Conservation (phyloP, 495 filamentous ascomycete species). For the Hypoxylon lienhwacheense region DNA sequence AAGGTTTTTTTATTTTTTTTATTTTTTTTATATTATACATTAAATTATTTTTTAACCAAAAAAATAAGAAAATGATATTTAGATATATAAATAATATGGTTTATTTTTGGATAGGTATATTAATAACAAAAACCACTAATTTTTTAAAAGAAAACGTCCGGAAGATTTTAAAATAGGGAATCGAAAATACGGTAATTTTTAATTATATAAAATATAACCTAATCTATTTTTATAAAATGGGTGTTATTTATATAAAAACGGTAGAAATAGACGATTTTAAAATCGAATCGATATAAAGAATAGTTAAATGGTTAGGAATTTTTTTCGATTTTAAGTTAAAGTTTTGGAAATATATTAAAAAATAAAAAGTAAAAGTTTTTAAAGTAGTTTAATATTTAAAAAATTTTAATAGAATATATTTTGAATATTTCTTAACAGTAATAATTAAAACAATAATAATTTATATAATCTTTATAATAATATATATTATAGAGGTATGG, state of each 20-base stretch:
- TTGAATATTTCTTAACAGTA: background rate
- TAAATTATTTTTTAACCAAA: background rate
- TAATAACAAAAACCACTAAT: background rate
- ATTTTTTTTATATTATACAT: background rate
- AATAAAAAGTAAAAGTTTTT: background rate
- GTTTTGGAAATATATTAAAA: background rate
- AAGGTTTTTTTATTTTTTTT: background rate
- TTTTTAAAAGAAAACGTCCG: background rate
- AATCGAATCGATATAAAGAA: background rate
- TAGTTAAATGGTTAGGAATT: background rate
- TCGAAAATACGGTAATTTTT: background rate
- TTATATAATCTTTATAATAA: background rate
- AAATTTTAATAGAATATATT: background rate
- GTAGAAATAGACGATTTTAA: background rate
- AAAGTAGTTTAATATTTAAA: no score
- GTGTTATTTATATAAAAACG: background rate
- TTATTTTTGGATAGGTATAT: background rate
- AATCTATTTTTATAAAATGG: background rate
- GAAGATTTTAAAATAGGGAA: background rate
- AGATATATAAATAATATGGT: background rate
- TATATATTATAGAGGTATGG: background rate
- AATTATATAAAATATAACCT: background rate
- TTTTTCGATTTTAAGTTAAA: background rate
- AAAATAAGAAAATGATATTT: background rate
- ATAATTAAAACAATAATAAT: background rate